Conservation (phyloP, 2,329 filamentous ascomycete species). For the Coniosporium tulheliwenetii region DNA sequence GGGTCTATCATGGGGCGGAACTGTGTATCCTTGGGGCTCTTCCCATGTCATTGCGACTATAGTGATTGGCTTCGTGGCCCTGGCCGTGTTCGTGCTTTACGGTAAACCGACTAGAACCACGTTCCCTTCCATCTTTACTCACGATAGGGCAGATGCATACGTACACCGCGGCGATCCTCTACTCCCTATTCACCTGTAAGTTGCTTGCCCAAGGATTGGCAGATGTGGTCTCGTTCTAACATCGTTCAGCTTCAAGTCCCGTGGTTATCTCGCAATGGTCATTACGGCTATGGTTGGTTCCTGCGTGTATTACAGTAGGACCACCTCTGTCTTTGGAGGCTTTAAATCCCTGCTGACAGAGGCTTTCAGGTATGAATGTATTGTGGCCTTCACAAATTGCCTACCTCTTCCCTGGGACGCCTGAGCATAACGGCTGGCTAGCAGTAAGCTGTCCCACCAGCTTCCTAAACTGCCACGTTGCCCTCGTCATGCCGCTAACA, state of each 20-base stretch:
- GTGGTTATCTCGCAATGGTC: background rate
- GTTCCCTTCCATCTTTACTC: constrained; percentile 17
- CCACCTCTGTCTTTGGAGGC: too few relatives aligned
- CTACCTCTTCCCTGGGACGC: background rate
- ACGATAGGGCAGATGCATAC: constrained; percentile 22
- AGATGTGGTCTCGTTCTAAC: background rate
- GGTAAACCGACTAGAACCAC: constrained; percentile 6
- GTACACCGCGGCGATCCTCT: constrained; percentile 13
- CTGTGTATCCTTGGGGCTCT: constrained; percentile 27
- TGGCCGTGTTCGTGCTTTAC: constrained; percentile 22
- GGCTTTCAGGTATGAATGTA: background rate
- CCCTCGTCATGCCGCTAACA: background rate
- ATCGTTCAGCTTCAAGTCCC: background rate
- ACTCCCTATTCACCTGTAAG: background rate
- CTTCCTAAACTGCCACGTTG: background rate
- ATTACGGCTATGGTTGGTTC: background rate
- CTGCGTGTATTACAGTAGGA: background rate
- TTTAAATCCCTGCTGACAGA: too few relatives aligned
- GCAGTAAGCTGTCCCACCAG: background rate
- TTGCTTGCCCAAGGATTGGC: background rate
- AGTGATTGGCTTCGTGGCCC: constrained; percentile 16
- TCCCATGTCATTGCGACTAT: constrained; percentile 23
- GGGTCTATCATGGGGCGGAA: constrained; percentile 30
- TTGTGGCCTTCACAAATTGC: background rate
- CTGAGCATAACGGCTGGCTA: background rate